Conservation (phyloP, 371 early-diverging fungal species). For the Actinomortierella wolfii region DNA sequence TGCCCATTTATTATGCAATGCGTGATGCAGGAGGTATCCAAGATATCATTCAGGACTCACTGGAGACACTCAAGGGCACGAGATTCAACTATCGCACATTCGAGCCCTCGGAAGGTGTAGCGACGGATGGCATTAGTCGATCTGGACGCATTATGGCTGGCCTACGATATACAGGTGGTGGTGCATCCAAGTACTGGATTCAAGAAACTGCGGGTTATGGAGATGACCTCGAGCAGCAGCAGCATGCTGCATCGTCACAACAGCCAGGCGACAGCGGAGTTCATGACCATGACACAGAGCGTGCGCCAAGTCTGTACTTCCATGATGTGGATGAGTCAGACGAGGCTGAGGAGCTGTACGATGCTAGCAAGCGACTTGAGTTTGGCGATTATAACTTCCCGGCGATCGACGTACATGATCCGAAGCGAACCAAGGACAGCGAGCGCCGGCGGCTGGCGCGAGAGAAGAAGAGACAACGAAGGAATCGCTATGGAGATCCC, state of each 20-base stretch:
- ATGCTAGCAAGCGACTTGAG: constrained; percentile 24
- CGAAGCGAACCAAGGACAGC: constrained; percentile 28
- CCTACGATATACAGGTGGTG: constrained; percentile 75
- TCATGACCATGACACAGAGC: constrained; percentile 5
- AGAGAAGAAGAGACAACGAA: constrained; percentile 33
- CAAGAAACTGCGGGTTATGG: constrained; percentile 23
- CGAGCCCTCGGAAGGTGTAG: constrained; percentile 76
- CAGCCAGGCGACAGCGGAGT: neutral
- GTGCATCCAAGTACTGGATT: constrained; percentile 80
- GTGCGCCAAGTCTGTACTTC: constrained; percentile 28
- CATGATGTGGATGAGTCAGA: constrained; percentile 22
- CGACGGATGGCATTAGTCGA: constrained; percentile 61
- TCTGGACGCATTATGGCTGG: constrained; percentile 77
- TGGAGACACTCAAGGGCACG: constrained; percentile 78
- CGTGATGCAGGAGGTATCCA: constrained; percentile 82
- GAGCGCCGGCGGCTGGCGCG: constrained; percentile 31
- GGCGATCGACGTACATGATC: constrained; percentile 31
- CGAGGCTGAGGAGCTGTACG: constrained; percentile 26
- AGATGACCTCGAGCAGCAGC: neutral
- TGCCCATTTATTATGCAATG: constrained; percentile 79
- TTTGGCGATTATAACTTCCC: constrained; percentile 37
- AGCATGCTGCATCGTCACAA: too few species aligned
- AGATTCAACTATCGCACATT: constrained; percentile 81
- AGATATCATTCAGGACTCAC: constrained; percentile 83
- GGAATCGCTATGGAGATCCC: constrained; percentile 18